Evolutionary conservation across 140 eudicot species (phyloP).

Genomic region (Ambrosia hybrid): DNA sequence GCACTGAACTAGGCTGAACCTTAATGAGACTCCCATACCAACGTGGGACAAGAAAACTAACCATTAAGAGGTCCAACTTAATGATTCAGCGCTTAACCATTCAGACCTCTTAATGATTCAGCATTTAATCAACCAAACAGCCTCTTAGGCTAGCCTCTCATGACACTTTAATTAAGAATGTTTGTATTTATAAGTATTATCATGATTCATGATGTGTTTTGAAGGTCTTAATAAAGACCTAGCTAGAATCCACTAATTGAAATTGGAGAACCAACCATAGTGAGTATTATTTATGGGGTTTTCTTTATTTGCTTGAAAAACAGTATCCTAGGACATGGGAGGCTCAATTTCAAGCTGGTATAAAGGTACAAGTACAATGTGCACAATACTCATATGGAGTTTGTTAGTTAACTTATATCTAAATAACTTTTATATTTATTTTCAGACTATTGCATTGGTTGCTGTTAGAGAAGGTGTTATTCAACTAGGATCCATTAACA

Average conservation of each 20-base stretch:
- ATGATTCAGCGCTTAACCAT: too few species aligned
- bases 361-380: conserved; percentile 49
- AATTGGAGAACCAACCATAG: too few species aligned
- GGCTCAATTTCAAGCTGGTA: conserved; percentile 97
- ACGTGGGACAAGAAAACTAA: too few species aligned
- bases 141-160: too few species aligned
- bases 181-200: too few species aligned
- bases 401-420: neutral
- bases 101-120: too few species aligned
- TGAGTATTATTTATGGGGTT: neutral
- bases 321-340: conserved; percentile 99
- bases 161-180: too few species aligned
- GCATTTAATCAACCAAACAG: too few species aligned
- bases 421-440: neutral
- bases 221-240: neutral
- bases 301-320: conserved; percentile 15
- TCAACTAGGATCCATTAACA: conserved; percentile 83
- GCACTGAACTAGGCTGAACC: too few species aligned
- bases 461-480: conserved; percentile 98
- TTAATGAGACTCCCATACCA: too few species aligned
- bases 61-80: too few species aligned
- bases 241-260: neutral
- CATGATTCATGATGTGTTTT: too few species aligned
- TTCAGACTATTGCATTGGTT: conserved; percentile 96
- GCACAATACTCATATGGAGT: neutral